Evolutionary conservation across 2,329 filamentous ascomycete species (phyloP), one percentile per base, ranked within the genome.

Genomic region (Verticillium klebahnii): DNA sequence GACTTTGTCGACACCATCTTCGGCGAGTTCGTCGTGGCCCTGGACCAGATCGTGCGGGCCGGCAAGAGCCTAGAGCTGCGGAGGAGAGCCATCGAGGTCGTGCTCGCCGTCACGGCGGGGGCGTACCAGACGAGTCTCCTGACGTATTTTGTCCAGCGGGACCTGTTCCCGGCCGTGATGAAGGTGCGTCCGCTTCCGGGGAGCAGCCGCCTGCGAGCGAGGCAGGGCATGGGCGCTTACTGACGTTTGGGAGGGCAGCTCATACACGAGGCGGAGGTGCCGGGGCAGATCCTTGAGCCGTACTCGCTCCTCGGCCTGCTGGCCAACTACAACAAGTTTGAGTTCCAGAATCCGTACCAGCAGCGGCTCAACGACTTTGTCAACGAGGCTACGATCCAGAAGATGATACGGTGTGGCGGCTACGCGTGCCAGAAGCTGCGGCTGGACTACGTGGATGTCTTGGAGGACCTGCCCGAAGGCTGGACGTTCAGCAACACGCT

Each of bases 311-410:
- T 97, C 23, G 94, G 94, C 14, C 82, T 98, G 4, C 80, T 99
- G 60, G 91, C 92, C 66, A 99, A 98, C 77, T 98, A 98, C 83
- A 98, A 99, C 83, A 99, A 98, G 75, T 99, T 99, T 71, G 95
- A 99, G 75, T 94, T 96, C 62, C 93, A 97, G 73, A 99, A 99
- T 69, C 94, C 94, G 0, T 99, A 99, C 70, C 90, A 95, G 69
- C 80, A 96, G 65, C 90, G 94, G 32, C 83, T 99, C 17, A 93
- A 94, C 69, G 93, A 98, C 74, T 98, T 98, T 75, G 92, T 97
- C 69, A 97, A 99, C 71, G 93, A 98, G 71, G 80, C 83, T 0
- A 89, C 90, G 2, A 97, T 98, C 69, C 85, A 89, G 63, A 92
- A 91, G 70, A 91, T 97, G 65, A 87, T 96, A 55, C 81, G 81